A percentile compares a stretch with the other conserved stretches of the same genome.
Conservation (phyloP, 192 early-diverging fungal genomes). For the Gamsiella multidivaricata region DNA sequence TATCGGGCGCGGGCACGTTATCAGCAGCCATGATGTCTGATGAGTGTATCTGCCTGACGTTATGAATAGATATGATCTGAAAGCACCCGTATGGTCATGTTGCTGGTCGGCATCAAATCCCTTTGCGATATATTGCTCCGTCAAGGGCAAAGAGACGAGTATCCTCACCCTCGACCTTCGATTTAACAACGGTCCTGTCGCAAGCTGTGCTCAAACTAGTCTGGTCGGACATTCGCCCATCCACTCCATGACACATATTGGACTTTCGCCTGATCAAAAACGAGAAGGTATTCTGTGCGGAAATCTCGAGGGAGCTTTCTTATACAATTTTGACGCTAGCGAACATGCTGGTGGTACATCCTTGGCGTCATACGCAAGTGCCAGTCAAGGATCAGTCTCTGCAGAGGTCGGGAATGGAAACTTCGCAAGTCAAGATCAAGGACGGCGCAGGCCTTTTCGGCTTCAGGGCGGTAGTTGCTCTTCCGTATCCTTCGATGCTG, state of each 20-base stretch:
- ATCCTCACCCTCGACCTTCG: slow-evolving; percentile 36
- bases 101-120: slow-evolving; percentile 47
- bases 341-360: neutral
- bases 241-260: slow-evolving; percentile 39
- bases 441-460: neutral
- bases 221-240: slow-evolving; percentile 32
- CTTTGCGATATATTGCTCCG: slow-evolving; percentile 18
- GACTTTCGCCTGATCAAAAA: neutral
- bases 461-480: slow-evolving; percentile 19
- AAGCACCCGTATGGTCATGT: slow-evolving; percentile 42
- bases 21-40: too few species aligned
- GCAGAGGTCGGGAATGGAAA: neutral
- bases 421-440: neutral
- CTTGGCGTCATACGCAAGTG: neutral
- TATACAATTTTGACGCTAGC: slow-evolving; percentile 24
- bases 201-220: slow-evolving; percentile 11
- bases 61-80: slow-evolving; percentile 33
- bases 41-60: neutral
- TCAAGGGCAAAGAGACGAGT: slow-evolving; percentile 17
- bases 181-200: slow-evolving; percentile 12
- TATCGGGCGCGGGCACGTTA: too few species aligned
- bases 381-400: slow-evolving; percentile 8
- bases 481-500: slow-evolving; percentile 21
- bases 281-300: slow-evolving; percentile 40
- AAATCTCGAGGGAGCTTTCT: slow-evolving; percentile 28